Conservation (phyloP, 805 yeast genomes). For the Wickerhamiella sorbophila region DNA sequence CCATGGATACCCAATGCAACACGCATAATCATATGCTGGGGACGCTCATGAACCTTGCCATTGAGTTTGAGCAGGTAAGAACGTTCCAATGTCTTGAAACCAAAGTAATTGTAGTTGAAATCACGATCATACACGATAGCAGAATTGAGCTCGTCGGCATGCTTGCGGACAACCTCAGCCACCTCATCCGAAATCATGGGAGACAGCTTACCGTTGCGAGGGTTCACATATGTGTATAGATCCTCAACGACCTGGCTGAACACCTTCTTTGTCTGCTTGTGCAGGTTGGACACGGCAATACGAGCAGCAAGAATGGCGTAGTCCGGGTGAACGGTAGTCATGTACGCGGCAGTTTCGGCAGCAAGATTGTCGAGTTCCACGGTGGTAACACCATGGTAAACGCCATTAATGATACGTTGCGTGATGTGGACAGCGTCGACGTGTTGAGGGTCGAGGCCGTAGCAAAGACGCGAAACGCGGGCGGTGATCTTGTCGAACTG, state of each 20-base stretch:
- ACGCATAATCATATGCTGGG: constrained; percentile 80
- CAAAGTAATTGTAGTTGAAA: constrained; percentile 66
- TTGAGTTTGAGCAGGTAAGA: constrained; percentile 60
- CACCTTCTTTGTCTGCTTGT: constrained; percentile 82
- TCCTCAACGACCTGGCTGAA: constrained; percentile 66
- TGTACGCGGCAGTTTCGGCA: constrained; percentile 94
- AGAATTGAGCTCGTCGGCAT: constrained; percentile 53
- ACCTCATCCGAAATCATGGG: constrained; percentile 63
- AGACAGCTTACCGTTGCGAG: constrained; percentile 51
- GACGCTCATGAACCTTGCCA: constrained; percentile 70
- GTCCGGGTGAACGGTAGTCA: constrained; percentile 98
- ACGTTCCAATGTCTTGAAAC: constrained; percentile 81
- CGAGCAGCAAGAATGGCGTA: constrained; percentile 91
- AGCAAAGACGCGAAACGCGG: constrained; percentile 81
- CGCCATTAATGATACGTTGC: constrained; percentile 89
- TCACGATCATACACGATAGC: constrained; percentile 71
- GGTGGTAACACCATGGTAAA: constrained; percentile 93
- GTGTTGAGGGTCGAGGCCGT: constrained; percentile 81
- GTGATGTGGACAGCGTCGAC: constrained; percentile 94
- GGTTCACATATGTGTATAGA: constrained; percentile 65
- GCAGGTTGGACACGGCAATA: constrained; percentile 85
- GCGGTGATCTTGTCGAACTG: constrained; percentile 96
- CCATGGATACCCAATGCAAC: constrained; percentile 88
- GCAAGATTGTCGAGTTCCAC: constrained; percentile 71
- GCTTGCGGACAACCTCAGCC: constrained; percentile 44